phyloP scores from a whole-genome alignment of 139 green algal species.

The Parachlorella kessleri region DNA sequence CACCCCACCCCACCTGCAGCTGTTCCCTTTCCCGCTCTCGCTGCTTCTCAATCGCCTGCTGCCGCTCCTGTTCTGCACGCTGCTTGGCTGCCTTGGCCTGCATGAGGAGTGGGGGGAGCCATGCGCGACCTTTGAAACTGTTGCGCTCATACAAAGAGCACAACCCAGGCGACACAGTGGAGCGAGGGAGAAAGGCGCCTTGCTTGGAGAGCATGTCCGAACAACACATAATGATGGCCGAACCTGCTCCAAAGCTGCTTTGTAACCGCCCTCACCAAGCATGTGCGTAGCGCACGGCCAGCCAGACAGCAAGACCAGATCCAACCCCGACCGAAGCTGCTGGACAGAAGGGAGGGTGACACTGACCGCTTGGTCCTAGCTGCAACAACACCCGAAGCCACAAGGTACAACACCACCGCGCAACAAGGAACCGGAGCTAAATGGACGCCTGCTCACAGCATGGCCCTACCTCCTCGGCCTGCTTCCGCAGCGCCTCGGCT shows the following conservation, averaged over 20 bases:
- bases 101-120: too few species aligned
- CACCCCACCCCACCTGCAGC: conserved; percentile 20
- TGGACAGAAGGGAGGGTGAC: too few species aligned
- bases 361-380: neutral
- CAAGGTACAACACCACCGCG: neutral
- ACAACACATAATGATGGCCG: too few species aligned
- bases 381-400: neutral
- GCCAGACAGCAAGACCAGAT: neutral
- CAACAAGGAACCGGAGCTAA: neutral
- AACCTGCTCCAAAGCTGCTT: too few species aligned
- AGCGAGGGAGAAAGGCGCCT: too few species aligned
- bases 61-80: neutral
- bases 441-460: neutral
- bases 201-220: too few species aligned
- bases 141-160: too few species aligned
- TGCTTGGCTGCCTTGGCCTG: conserved; percentile 20
- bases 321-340: too few species aligned
- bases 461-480: conserved; percentile 17
- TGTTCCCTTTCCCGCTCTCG: conserved; percentile 17
- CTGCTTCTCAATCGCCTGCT: conserved; percentile 19
- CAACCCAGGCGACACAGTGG: too few species aligned
- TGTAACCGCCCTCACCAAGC: too few species aligned
- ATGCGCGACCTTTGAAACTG: too few species aligned
- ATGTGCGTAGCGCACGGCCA: neutral
- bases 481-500: neutral